phyloP scores from a whole-genome alignment of 176 grass and related monocot species.

The Phragmites australis region DNA sequence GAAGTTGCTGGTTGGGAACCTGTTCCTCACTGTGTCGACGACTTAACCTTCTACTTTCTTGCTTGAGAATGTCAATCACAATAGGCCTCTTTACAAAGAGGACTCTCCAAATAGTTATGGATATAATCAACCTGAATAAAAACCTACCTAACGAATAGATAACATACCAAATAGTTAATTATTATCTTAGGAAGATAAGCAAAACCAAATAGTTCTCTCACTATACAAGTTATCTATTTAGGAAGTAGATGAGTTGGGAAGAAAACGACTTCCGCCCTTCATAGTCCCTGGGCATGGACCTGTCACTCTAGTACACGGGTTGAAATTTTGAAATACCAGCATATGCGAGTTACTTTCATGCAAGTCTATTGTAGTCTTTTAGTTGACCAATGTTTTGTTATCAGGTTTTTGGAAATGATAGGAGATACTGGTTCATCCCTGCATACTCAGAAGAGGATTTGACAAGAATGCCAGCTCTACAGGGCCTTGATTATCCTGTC shows the following conservation, averaged over 20 bases:
- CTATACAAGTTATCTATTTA: no score
- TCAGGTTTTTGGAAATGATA: constrained; percentile 84
- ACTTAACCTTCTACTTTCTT: neutral
- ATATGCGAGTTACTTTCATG: neutral
- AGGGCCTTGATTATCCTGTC: constrained; percentile 85
- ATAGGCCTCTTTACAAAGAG: neutral
- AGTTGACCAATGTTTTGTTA: constrained; percentile 24
- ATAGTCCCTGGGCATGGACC: neutral
- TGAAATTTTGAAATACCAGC: neutral
- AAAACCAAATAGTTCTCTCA: no score
- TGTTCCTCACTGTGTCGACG: neutral
- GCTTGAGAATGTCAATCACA: neutral
- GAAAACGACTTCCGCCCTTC: neutral
- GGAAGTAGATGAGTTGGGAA: neutral
- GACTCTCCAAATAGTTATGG: neutral
- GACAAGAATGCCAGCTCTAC: constrained; percentile 75
- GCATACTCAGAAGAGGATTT: constrained; percentile 91
- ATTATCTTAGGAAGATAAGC: constrained; percentile 12
- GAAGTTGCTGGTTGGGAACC: neutral
- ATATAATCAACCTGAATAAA: neutral
- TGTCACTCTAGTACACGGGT: neutral
- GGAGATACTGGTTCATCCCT: constrained; percentile 86
- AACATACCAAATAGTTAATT: neutral
- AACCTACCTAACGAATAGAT: neutral
- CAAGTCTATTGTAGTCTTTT: neutral